phyloP scores from a whole-genome alignment of 2,329 filamentous ascomycete species.

The Juglanconis oblonga region DNA sequence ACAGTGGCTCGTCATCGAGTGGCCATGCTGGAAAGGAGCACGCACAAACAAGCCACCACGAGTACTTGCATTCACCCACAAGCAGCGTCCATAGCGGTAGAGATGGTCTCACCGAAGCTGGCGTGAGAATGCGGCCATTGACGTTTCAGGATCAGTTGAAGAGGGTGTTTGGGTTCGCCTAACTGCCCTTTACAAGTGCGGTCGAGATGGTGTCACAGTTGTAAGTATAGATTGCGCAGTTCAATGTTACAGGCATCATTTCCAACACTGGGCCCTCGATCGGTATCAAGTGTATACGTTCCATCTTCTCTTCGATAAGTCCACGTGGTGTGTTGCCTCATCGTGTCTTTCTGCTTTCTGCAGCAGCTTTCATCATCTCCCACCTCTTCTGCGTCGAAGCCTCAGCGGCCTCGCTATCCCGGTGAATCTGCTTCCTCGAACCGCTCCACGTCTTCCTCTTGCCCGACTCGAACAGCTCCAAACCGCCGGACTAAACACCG shows the following conservation, averaged over 20 bases:
- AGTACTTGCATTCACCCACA: not conserved
- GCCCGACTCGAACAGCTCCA: conserved; percentile 8
- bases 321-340: not conserved
- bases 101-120: not conserved
- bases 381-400: not conserved
- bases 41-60: not conserved
- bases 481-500: conserved; percentile 7
- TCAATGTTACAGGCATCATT: not conserved
- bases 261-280: not conserved
- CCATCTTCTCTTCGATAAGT: no score
- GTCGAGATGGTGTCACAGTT: not conserved
- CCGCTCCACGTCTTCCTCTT: conserved; percentile 3
- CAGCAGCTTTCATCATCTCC: not conserved
- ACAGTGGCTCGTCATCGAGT: not conserved
- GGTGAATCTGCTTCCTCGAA: not conserved
- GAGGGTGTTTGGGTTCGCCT: conserved; percentile 14
- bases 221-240: not conserved
- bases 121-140: not conserved
- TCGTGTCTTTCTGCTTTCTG: not conserved
- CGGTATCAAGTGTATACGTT: no score
- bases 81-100: not conserved
- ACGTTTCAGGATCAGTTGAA: conserved; percentile 16
- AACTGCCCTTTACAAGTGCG: not conserved
- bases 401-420: not conserved
- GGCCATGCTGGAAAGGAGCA: not conserved